phyloP scores from a whole-genome alignment of 805 yeast species.

The Ogataea haglerorum region DNA sequence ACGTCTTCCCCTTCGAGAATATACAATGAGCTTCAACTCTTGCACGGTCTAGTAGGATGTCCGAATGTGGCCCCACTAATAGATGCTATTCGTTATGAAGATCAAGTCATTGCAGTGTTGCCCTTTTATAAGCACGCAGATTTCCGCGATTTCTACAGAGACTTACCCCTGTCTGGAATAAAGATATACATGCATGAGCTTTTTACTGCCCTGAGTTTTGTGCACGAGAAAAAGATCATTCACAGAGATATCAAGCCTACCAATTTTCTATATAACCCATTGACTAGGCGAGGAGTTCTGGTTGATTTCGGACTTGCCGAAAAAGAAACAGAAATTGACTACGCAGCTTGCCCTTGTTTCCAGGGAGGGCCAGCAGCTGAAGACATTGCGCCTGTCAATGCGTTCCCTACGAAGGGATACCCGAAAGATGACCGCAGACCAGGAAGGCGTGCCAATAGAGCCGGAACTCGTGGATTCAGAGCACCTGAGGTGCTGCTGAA shows the following conservation, averaged over 20 bases:
- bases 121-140: conserved; percentile 92
- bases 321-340: conserved; percentile 37
- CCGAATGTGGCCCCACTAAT: conserved; percentile 81
- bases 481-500: conserved; percentile 91
- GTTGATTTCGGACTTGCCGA: conserved; percentile 95
- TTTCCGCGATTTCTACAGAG: conserved; percentile 81
- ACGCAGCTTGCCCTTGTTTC: conserved; percentile 54
- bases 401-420: conserved; percentile 54
- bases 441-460: conserved; percentile 91
- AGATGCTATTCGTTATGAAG: conserved; percentile 82
- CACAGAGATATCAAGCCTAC: conserved; percentile 89
- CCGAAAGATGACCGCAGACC: conserved; percentile 86
- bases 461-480: conserved; percentile 93
- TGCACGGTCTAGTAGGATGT: conserved; percentile 66
- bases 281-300: conserved; percentile 67
- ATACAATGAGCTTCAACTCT: conserved; percentile 76
- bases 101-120: conserved; percentile 88
- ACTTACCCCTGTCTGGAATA: conserved; percentile 74
- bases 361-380: conserved; percentile 34
- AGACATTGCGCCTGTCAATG: conserved; percentile 36
- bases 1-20: conserved; percentile 94
- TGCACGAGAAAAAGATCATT: conserved; percentile 76
- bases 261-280: conserved; percentile 67
- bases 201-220: conserved; percentile 68
- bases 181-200: conserved; percentile 77